Conservation (phyloP, 2,329 filamentous ascomycete species). For the Ceratocystis ficicola region DNA sequence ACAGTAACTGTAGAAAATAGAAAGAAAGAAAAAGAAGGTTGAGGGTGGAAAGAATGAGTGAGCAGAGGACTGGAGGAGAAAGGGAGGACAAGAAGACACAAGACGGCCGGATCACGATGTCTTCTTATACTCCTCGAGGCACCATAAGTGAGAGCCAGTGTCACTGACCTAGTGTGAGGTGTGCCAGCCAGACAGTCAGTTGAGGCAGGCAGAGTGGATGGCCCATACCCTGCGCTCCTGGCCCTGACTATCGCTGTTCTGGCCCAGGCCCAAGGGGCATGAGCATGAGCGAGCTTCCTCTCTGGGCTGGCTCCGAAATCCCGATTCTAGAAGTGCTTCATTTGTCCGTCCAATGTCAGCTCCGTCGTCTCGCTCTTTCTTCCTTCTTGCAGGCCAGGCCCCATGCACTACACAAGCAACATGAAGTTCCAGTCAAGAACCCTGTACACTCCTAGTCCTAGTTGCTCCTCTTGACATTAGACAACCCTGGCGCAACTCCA, state of each 20-base stretch:
- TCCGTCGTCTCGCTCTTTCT: not conserved
- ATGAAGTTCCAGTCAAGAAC: not conserved
- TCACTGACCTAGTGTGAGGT: not conserved
- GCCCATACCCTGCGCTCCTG: not conserved
- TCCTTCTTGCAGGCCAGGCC: not conserved
- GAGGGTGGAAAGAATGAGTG: not conserved
- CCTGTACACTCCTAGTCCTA: not conserved
- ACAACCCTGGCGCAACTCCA: not conserved
- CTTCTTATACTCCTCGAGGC: constrained; percentile 11
- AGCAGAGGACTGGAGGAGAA: constrained; percentile 17
- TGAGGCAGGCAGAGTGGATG: no score
- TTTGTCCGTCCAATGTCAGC: not conserved
- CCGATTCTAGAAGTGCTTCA: not conserved
- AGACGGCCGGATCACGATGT: not conserved
- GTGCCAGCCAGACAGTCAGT: not conserved
- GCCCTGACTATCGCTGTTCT: not conserved
- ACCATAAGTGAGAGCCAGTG: not conserved
- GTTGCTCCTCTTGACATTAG: not conserved
- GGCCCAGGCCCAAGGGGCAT: not conserved
- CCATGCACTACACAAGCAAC: not conserved
- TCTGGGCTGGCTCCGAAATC: not conserved
- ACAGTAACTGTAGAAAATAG: not conserved
- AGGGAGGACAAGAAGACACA: not conserved
- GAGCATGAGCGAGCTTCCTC: not conserved
- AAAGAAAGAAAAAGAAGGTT: constrained; percentile 1